Evolutionary conservation across 768 basidiomycete species (phyloP).

Genomic region (Kwoniella dendrophila): DNA sequence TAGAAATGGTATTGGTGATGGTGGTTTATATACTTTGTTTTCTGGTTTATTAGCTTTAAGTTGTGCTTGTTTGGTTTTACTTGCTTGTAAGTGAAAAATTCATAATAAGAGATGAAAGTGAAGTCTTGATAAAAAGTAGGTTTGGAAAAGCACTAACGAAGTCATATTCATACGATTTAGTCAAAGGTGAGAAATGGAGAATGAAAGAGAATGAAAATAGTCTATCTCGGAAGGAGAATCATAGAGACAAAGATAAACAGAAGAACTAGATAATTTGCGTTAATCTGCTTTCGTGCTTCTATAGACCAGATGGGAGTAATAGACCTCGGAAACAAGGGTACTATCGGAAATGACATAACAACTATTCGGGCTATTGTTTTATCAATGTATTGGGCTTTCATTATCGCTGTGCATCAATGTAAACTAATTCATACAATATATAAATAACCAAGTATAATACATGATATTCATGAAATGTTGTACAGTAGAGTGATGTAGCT

Average conservation of each 20-base stretch:
- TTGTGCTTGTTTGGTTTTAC: constrained; percentile 65
- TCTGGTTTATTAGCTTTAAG: constrained; percentile 62
- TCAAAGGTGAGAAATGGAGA: constrained; percentile 20
- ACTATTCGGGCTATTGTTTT: too few relatives aligned
- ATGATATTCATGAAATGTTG: not conserved
- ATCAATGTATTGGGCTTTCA: too few relatives aligned
- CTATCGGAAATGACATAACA: too few relatives aligned
- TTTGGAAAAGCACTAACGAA: too few relatives aligned
- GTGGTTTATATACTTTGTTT: constrained; percentile 74
- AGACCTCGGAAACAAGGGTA: too few relatives aligned
- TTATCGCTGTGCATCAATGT: too few relatives aligned
- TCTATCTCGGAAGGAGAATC: not conserved
- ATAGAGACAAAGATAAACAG: not conserved
- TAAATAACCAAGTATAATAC: too few relatives aligned
- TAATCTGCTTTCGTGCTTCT: too few relatives aligned
- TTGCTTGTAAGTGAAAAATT: constrained; percentile 61
- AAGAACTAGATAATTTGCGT: too few relatives aligned
- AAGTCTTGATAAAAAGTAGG: too few relatives aligned
- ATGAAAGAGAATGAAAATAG: not conserved
- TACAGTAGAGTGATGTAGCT: not conserved
- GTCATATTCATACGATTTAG: not conserved
- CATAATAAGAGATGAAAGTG: not conserved
- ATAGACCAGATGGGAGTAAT: too few relatives aligned
- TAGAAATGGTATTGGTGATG: constrained; percentile 73
- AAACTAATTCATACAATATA: too few relatives aligned